A percentile compares a stretch with the other conserved stretches of the same genome.
Evolutionary conservation across 2,329 filamentous ascomycete genomes (phyloP).

Genomic region (Stemphylium lycopersici): DNA sequence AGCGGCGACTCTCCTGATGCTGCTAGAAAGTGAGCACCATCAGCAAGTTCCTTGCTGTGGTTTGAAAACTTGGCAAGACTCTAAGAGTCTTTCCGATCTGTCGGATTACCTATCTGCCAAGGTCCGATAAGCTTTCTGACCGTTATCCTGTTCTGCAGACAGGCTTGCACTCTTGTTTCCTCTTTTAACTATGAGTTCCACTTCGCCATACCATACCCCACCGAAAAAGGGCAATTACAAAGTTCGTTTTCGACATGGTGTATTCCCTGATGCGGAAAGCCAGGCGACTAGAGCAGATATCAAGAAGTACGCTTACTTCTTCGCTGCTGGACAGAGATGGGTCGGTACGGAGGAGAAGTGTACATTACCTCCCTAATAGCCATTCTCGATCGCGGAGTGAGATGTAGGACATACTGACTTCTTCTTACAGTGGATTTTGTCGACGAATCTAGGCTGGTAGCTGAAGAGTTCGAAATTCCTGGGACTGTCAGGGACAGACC

Average conservation of each 20-base stretch:
- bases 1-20: neutral
- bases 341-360: constrained; percentile 19
- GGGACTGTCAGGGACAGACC: neutral
- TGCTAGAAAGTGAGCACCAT: neutral
- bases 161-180: neutral
- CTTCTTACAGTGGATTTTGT: constrained; percentile 22
- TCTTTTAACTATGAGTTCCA: neutral
- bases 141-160: neutral
- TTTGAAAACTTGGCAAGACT: neutral
- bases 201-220: neutral
- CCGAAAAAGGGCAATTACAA: constrained; percentile 24
- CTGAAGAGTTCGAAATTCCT: constrained; percentile 13
- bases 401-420: neutral
- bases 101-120: neutral
- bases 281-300: constrained; percentile 27
- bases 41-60: neutral
- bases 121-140: neutral
- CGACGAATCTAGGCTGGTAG: constrained; percentile 22
- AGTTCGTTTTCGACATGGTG: constrained; percentile 29
- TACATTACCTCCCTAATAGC: constrained; percentile 7
- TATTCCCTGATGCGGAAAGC: constrained; percentile 22
- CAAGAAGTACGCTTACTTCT: constrained; percentile 36
- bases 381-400: neutral
- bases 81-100: neutral
- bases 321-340: constrained; percentile 23